Evolutionary conservation across 805 yeast genomes (phyloP).

Genomic region (Pichia nanzhaoensis): DNA sequence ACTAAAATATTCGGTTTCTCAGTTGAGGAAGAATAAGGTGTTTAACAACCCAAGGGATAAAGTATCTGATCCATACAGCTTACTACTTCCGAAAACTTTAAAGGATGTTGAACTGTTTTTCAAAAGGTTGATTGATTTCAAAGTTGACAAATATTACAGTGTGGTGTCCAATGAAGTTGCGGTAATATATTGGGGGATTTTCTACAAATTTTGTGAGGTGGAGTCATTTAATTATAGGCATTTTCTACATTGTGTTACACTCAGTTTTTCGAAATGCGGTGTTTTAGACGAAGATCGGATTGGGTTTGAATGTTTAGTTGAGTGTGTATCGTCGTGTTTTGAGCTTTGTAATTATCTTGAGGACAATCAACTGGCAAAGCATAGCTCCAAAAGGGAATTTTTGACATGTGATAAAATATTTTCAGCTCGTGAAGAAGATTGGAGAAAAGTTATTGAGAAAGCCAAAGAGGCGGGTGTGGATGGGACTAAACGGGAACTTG

Average conservation of each 20-base stretch:
- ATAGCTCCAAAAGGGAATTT: no score
- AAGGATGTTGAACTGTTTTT: background rate
- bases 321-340: no score
- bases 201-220: background rate
- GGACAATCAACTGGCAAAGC: no score
- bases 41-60: background rate
- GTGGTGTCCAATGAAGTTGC: conserved; percentile 1
- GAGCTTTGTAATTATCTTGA: no score
- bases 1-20: background rate
- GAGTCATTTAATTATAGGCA: background rate
- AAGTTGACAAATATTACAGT: background rate
- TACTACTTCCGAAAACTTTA: background rate
- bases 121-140: background rate
- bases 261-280: no score
- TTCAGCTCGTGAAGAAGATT: background rate
- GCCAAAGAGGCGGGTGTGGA: no score
- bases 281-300: background rate
- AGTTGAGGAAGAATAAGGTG: background rate
- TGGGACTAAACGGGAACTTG: no score
- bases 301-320: no score
- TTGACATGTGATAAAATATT: no score
- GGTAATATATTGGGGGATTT: background rate
- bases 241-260: no score
- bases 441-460: background rate
- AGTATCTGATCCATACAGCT: background rate